Conservation (phyloP, 805 yeast species). For the Yamadazyma laniorum region DNA sequence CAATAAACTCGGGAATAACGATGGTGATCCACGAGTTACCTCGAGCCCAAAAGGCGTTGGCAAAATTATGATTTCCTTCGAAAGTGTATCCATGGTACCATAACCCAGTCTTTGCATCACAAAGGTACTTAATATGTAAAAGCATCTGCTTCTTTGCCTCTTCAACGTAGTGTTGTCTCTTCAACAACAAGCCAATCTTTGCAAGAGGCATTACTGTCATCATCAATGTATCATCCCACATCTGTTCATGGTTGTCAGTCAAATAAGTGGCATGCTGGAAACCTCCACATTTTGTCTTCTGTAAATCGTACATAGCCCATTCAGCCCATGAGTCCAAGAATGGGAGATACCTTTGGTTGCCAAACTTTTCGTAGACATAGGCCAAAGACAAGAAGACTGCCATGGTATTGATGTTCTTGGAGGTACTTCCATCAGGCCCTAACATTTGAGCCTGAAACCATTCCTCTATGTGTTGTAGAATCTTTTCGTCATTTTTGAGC, state of each 20-base stretch:
- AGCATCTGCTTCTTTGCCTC: slow-evolving; percentile 34
- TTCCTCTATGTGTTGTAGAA: slow-evolving; percentile 21
- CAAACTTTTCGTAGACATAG: slow-evolving; percentile 24
- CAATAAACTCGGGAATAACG: slow-evolving; percentile 35
- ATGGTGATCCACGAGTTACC: slow-evolving; percentile 38
- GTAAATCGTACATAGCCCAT: slow-evolving; percentile 31
- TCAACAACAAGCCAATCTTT: slow-evolving; percentile 27
- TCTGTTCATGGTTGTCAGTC: slow-evolving; percentile 26
- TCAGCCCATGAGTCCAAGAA: slow-evolving; percentile 35
- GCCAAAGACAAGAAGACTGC: slow-evolving; percentile 34
- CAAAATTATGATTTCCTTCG: slow-evolving; percentile 24
- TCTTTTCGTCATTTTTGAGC: slow-evolving; percentile 21
- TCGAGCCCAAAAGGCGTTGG: slow-evolving; percentile 34
- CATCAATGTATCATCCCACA: slow-evolving; percentile 34
- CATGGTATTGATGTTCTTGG: slow-evolving; percentile 35
- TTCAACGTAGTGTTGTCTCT: slow-evolving; percentile 29
- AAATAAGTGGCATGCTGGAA: slow-evolving; percentile 35
- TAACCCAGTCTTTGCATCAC: slow-evolving; percentile 29
- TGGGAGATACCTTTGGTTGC: slow-evolving; percentile 19
- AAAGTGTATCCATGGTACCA: slow-evolving; percentile 35
- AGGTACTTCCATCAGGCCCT: slow-evolving; percentile 28
- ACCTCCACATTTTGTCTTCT: slow-evolving; percentile 31
- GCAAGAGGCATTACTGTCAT: slow-evolving; percentile 38
- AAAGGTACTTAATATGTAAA: slow-evolving; percentile 29
- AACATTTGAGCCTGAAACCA: slow-evolving; percentile 30